These are phyloP conservation scores for Aspergillus hortae DNA, from an alignment of 2,329 filamentous ascomycete species.

Conservation along the genomic window DNA sequence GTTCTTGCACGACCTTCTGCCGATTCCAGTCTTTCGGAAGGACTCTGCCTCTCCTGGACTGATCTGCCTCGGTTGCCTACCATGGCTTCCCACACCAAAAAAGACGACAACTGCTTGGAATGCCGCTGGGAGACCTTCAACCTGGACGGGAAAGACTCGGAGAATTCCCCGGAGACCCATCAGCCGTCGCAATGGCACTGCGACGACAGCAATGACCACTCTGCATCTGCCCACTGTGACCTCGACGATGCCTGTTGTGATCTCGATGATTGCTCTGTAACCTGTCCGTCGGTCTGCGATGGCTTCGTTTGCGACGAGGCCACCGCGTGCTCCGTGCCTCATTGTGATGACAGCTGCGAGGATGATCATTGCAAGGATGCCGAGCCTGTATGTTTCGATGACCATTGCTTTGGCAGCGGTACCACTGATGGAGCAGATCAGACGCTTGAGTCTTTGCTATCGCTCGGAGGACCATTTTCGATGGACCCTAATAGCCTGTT, in stretches of 20 bases:
- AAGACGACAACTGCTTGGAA: conserved; percentile 38
- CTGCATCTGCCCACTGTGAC: conserved; percentile 22
- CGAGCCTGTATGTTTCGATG: conserved; percentile 37
- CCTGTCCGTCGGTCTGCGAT: conserved; percentile 39
- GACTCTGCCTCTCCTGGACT: background rate
- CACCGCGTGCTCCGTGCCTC: conserved; percentile 33
- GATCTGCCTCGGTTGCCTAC: conserved; percentile 9
- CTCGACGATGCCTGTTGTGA: conserved; percentile 38
- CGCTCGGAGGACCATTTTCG: conserved; percentile 27
- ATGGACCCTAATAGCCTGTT: conserved; percentile 27
- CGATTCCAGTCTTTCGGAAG: background rate
- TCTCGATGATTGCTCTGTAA: conserved; percentile 34
- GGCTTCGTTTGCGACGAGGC: conserved; percentile 39
- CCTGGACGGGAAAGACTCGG: conserved; percentile 28
- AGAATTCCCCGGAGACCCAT: conserved; percentile 18
- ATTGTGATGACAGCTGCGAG: conserved; percentile 29
- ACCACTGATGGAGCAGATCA: conserved; percentile 22
- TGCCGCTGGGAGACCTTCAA: conserved; percentile 41
- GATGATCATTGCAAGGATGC: conserved; percentile 23
- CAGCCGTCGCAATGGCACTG: conserved; percentile 27
- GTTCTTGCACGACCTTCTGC: background rate
- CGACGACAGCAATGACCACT: conserved; percentile 26
- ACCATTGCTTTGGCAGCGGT: conserved; percentile 28
- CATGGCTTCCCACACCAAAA: conserved; percentile 31
- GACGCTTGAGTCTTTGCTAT: conserved; percentile 30